Evolutionary conservation across 306 rosid genomes (phyloP), one percentile per base, ranked within the genome.

Genomic region (Alnus rubra): DNA sequence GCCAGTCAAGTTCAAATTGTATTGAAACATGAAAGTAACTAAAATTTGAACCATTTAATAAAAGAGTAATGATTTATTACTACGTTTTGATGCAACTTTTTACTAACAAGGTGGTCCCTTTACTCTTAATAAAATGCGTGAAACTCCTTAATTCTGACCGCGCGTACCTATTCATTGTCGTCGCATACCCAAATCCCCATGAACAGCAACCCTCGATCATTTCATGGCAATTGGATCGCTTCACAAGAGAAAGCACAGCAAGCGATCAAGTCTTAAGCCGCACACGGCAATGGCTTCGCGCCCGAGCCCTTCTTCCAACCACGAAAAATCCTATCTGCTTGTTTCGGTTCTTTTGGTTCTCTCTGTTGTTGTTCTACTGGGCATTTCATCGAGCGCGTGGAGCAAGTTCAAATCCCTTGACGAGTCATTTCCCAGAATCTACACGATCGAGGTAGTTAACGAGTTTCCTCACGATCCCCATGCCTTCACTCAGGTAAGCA

Each of bases 401-500:
- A 82, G 76, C 28, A 80, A 45, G 3, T 39, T 83, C 67, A 73
- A n/a, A 13, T 19, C 35, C 42, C 52, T 1, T 1, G 70, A 53
- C 33, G 68, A 16, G 1, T 79, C 79, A 33, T 68, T 68, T 16
- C 74, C 86, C 2, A 33, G 2, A 13, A 30, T 81, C 59, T 85
- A 85, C 86, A 78, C 86, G 49, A 75, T 85, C 79, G 87, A 90
- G 35, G 96, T 95, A 15, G 90, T 95, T 82, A 88, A 95, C 72
- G 93, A 80, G 77, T 92, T 90, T 71, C 93, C 95, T 83, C 98
- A 95, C 60, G 98, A 95, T 48, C 90, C 92, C 37, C n/a, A 60
- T 31, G 98, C 98, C 75, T 91, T 91, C 82, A 95, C 98, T 56
- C 98, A 95, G 98, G 98, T 91, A 59, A 68, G 48, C 23, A 4